Evolutionary conservation across 805 yeast species (phyloP).

Genomic region (Cyberlindnera euphorbiae): DNA sequence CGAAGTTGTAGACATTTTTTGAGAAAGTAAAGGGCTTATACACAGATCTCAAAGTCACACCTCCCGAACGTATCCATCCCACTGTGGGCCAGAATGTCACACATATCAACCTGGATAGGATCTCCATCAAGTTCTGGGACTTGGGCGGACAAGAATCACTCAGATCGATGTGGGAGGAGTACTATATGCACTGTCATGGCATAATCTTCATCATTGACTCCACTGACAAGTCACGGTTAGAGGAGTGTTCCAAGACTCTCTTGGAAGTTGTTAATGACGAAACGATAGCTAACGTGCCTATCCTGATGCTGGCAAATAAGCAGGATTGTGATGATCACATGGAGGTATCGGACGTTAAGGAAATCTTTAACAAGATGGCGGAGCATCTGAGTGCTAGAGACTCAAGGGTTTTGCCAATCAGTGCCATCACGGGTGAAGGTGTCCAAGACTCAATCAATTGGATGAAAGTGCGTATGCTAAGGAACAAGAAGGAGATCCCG

Average conservation of each 20-base stretch:
- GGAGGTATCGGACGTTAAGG: slow-evolving; percentile 75
- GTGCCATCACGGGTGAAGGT: slow-evolving; percentile 78
- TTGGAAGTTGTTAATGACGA: slow-evolving; percentile 52
- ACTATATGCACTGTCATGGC: slow-evolving; percentile 83
- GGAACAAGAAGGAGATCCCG: slow-evolving; percentile 35
- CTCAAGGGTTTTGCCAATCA: slow-evolving; percentile 81
- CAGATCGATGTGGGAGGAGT: slow-evolving; percentile 81
- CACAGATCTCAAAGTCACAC: slow-evolving; percentile 40
- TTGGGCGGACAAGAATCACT: slow-evolving; percentile 92
- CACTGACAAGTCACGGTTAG: slow-evolving; percentile 74
- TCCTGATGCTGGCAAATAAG: slow-evolving; percentile 92
- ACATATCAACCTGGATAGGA: slow-evolving; percentile 34
- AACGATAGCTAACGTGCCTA: slow-evolving; percentile 69
- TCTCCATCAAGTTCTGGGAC: slow-evolving; percentile 81
- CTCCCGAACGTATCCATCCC: slow-evolving; percentile 69
- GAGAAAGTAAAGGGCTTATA: slow-evolving; percentile 60
- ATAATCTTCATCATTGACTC: slow-evolving; percentile 91
- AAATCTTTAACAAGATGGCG: slow-evolving; percentile 78
- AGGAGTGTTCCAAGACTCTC: slow-evolving; percentile 71
- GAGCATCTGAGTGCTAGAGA: slow-evolving; percentile 87
- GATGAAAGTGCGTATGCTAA: slow-evolving; percentile 66
- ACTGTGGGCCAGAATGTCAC: slow-evolving; percentile 88
- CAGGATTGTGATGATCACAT: slow-evolving; percentile 72
- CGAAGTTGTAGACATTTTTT: slow-evolving; percentile 48
- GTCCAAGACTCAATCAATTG: slow-evolving; percentile 85